Conservation (phyloP, 2,329 filamentous ascomycete genomes). For the Passalora sequoiae region DNA sequence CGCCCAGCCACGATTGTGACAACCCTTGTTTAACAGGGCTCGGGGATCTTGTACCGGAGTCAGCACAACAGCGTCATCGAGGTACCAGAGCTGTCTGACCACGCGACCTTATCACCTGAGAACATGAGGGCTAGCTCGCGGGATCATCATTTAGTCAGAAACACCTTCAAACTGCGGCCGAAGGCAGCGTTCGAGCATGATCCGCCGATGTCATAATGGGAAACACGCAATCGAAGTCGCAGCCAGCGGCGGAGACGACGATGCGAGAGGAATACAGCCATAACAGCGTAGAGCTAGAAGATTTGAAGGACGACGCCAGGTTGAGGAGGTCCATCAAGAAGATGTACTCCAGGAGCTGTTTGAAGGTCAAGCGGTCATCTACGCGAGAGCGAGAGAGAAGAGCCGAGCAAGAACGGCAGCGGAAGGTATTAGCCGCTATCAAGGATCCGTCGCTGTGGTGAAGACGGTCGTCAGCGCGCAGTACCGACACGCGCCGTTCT, state of each 20-base stretch:
- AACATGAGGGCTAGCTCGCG: too few relatives aligned
- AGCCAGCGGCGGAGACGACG: background rate
- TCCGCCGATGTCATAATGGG: background rate
- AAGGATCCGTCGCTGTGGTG: constrained; percentile 2
- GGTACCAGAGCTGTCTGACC: too few relatives aligned
- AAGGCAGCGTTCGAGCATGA: background rate
- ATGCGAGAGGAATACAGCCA: too few relatives aligned
- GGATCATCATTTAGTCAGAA: too few relatives aligned
- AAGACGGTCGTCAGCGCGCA: too few relatives aligned
- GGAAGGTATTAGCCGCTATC: background rate
- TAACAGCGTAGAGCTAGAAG: constrained; percentile 2
- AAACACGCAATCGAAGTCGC: background rate
- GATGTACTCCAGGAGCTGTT: constrained; percentile 2
- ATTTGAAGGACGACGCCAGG: constrained; percentile 2
- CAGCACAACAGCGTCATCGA: too few relatives aligned
- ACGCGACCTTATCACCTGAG: too few relatives aligned
- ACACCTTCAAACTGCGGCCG: too few relatives aligned
- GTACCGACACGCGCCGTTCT: too few relatives aligned
- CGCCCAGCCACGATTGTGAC: too few relatives aligned
- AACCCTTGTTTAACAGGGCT: too few relatives aligned
- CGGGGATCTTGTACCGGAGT: too few relatives aligned
- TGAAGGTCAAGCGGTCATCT: background rate
- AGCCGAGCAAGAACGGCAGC: constrained; percentile 1
- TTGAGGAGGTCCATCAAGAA: constrained; percentile 1
- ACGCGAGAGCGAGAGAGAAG: background rate